phyloP scores from a whole-genome alignment of 306 rosid species.

The Citrullus amarus region DNA sequence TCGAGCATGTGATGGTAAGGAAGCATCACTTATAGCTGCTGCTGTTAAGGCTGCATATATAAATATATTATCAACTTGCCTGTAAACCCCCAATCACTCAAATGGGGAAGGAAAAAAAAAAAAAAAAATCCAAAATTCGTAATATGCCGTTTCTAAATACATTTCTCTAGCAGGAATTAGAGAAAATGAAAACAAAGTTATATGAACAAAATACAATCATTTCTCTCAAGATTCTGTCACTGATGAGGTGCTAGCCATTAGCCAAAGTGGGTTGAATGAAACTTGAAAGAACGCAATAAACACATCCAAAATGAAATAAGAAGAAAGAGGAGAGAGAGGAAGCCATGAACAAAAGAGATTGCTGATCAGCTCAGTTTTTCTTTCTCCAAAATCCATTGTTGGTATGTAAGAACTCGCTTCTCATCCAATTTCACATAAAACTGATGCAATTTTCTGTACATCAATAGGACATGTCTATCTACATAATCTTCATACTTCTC shows the following conservation, averaged over 20 bases:
- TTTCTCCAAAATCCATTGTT: constrained; percentile 52
- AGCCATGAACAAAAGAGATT: neutral
- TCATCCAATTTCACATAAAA: constrained; percentile 51
- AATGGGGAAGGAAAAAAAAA: neutral
- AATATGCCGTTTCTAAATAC: constrained; percentile 4
- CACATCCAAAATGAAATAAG: neutral
- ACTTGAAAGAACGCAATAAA: neutral
- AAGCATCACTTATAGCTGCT: neutral
- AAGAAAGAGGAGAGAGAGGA: neutral
- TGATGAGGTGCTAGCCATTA: neutral
- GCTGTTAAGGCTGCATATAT: neutral
- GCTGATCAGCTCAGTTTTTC: constrained; percentile 53
- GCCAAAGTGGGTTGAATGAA: neutral
- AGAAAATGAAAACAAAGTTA: constrained; percentile 4
- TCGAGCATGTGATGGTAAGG: neutral
- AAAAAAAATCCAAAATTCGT: neutral
- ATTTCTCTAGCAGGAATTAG: neutral
- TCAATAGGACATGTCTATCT: constrained; percentile 42
- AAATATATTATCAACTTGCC: neutral
- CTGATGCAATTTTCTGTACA: constrained; percentile 37
- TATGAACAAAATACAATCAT: constrained; percentile 5
- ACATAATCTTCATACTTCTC: constrained; percentile 66
- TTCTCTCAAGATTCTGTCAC: neutral
- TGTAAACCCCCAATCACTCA: neutral
- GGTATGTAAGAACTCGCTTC: constrained; percentile 30